Evolutionary conservation across 805 yeast genomes (phyloP), one percentile per base, ranked within the genome.

Genomic region (Yarrowia porcina): DNA sequence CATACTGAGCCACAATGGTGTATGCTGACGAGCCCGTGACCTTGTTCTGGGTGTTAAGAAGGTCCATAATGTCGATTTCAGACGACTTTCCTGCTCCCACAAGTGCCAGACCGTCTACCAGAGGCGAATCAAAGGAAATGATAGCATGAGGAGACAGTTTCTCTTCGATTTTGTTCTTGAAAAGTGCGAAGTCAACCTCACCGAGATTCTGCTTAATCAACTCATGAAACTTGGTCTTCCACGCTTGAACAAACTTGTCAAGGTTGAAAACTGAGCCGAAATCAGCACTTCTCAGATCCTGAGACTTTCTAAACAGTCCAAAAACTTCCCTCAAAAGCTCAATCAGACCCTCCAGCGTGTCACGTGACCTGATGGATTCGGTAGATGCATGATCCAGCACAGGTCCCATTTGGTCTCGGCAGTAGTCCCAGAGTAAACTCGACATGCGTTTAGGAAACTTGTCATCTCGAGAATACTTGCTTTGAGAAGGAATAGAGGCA

Each of bases 401-500:
- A 25, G 39, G 41, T 15, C 57, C 57, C 57, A 49, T 49, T 20
- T 49, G 28, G 2, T 49, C 57, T 4, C n/a, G 28, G 12, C 39
- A 49, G n/a, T 49, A 49, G 15, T 33, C 32, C 20, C 23, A 15
- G 41, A 49, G n/a, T 2, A 49, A 30, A 6, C 18, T 15, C 6
- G n/a, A 21, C n/a, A 49, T 49, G 21, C 57, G 39, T 17, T 52
- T 23, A 18, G 59, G 59, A 12, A 52, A 52, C 42, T 35, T 35
- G 27, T 23, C 44, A 12, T 52, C 59, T 4, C 59, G 59, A 13
- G 42, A 25, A 13, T 52, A 52, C 33, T 52, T 52, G 59, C 44
- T 30, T 11, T 36, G 33, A 25, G 44, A n/a, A 17, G 59, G 59
- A 25, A 36, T 52, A 17, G 59, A 52, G 12, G 59, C 44, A 3